A percentile compares a stretch with the other conserved stretches of the same genome.
Evolutionary conservation across 352 stramenopile species (phyloP).

Genomic region (Pythium folliculosum): DNA sequence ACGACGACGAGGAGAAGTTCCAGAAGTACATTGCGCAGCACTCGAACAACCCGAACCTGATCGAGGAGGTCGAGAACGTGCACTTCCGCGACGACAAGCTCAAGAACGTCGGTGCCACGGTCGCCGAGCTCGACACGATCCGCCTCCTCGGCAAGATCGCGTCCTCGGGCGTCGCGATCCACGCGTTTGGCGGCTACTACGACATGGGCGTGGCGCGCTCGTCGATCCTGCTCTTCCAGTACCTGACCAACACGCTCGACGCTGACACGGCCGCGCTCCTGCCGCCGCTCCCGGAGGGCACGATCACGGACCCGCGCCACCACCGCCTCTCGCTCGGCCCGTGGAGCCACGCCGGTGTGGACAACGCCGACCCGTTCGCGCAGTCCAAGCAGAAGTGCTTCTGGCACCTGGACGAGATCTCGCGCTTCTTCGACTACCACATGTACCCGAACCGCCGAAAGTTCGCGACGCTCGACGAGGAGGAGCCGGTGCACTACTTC

Average conservation of each 20-base stretch:
- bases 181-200: conserved; percentile 76
- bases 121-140: conserved; percentile 53
- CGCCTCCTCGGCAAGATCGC: conserved; percentile 64
- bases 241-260: conserved; percentile 79
- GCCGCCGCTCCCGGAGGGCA: conserved; percentile 48
- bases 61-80: conserved; percentile 47
- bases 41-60: conserved; percentile 58
- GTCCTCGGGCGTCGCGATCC: conserved; percentile 66
- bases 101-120: conserved; percentile 39
- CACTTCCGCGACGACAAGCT: conserved; percentile 72
- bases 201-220: conserved; percentile 74
- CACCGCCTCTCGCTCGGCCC: conserved; percentile 77
- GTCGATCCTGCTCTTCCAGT: conserved; percentile 76
- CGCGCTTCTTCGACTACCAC: conserved; percentile 83
- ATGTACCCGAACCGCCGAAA: conserved; percentile 64
- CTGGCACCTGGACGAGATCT: conserved; percentile 82
- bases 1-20: conserved; percentile 68
- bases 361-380: conserved; percentile 80
- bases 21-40: conserved; percentile 67
- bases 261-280: conserved; percentile 52
- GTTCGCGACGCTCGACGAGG: conserved; percentile 57
- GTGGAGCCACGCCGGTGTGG: conserved; percentile 81
- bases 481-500: conserved; percentile 83
- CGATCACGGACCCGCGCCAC: conserved; percentile 42
- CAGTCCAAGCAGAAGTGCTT: conserved; percentile 85